Conservation (phyloP, 371 early-diverging fungal genomes). For the Rhizopus sp. region DNA sequence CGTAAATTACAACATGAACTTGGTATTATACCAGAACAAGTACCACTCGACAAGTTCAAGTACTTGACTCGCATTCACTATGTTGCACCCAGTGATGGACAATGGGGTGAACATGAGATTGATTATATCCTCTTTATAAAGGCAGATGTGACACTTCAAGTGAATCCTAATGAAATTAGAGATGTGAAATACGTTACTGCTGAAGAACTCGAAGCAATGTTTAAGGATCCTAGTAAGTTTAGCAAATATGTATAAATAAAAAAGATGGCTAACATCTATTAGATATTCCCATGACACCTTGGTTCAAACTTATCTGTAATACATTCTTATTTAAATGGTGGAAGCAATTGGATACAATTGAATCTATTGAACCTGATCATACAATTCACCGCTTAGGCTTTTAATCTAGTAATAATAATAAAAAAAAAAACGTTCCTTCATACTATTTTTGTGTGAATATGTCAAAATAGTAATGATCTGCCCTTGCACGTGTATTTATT, state of each 20-base stretch:
- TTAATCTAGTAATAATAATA: conserved; percentile 13
- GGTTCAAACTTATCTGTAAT: conserved; percentile 93
- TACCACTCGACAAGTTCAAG: conserved; percentile 80
- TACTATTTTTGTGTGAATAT: conserved; percentile 1
- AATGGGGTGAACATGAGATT: conserved; percentile 98
- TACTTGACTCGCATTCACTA: conserved; percentile 95
- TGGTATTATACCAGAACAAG: conserved; percentile 81
- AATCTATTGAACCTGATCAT: conserved; percentile 61
- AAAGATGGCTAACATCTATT: no score
- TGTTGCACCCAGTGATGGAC: conserved; percentile 89
- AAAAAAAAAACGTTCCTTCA: conserved; percentile 5
- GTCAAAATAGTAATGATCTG: conserved; percentile 5
- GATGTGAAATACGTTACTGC: conserved; percentile 76
- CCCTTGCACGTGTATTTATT: background rate
- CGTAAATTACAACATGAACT: conserved; percentile 96
- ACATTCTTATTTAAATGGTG: conserved; percentile 95
- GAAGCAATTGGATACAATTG: conserved; percentile 78
- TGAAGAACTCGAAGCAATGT: conserved; percentile 75
- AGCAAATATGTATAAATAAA: background rate
- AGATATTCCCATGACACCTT: conserved; percentile 85
- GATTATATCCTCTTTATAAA: conserved; percentile 90
- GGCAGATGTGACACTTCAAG: conserved; percentile 65
- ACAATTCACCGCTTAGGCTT: conserved; percentile 77
- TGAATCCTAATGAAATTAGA: conserved; percentile 87
- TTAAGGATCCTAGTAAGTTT: conserved; percentile 60